These are phyloP conservation scores for Sanguinoderma infundibulare DNA, from an alignment of 1,284 basidiomycete species.

Conservation along the genomic window DNA sequence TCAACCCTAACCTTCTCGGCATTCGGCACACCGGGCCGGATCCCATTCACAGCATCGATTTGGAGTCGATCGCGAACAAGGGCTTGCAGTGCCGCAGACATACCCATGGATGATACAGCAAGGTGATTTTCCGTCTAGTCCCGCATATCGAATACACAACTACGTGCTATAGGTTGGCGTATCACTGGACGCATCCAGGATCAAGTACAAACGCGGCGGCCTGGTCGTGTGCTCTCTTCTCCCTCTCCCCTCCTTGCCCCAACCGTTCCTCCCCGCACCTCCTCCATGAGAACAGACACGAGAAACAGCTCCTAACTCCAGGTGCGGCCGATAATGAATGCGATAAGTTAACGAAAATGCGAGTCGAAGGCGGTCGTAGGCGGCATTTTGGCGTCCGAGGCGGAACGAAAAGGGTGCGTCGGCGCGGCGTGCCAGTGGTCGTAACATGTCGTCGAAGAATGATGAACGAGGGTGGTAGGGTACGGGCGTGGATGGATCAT, in stretches of 20 bases:
- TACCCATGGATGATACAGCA: background rate
- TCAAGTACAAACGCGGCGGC: background rate
- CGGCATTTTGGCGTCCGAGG: background rate
- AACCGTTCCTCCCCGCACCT: background rate
- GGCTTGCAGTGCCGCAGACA: background rate
- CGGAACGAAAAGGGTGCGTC: slow-evolving; percentile 1
- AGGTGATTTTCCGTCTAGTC: background rate
- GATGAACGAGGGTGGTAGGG: background rate
- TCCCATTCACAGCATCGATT: too few relatives aligned
- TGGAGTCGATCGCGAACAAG: background rate
- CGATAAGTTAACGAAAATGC: slow-evolving; percentile 5
- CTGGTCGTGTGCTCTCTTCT: background rate
- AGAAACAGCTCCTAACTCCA: background rate
- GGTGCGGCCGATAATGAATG: slow-evolving; percentile 1
- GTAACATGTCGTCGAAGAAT: background rate
- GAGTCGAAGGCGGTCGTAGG: background rate
- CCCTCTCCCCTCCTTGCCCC: background rate
- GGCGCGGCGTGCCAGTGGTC: background rate
- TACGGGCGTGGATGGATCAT: background rate
- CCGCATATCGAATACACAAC: background rate
- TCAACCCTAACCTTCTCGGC: too few relatives aligned
- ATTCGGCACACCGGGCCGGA: too few relatives aligned
- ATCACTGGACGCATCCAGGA: slow-evolving; percentile 6
- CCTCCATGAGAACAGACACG: background rate
- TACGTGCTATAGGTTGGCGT: background rate